A percentile compares a stretch with the other conserved stretches of the same genome.
phyloP scores from a whole-genome alignment of 768 basidiomycete species.

The Pulveroboletus ravenelii region DNA sequence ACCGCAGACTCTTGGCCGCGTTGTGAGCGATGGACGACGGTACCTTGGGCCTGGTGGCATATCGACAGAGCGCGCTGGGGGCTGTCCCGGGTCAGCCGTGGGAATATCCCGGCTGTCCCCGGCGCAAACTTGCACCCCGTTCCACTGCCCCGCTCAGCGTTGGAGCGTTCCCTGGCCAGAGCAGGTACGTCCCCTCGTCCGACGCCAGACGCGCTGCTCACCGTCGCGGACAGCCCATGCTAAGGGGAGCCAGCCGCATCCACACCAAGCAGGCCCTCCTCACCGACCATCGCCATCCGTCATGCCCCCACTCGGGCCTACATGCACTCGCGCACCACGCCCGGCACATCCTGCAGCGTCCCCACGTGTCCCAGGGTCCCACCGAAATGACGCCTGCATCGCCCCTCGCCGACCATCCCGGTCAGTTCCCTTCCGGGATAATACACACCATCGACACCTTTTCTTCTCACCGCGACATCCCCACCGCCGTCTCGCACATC shows the following conservation, averaged over 20 bases:
- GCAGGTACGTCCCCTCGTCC: slow-evolving; percentile 3
- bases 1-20: too few relatives aligned
- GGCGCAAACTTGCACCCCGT: background rate
- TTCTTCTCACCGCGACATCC: slow-evolving; percentile 13
- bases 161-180: background rate
- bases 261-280: slow-evolving; percentile 38
- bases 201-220: background rate
- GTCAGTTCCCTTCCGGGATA: slow-evolving; percentile 22
- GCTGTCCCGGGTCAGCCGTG: background rate
- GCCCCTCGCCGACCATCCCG: background rate
- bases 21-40: too few relatives aligned
- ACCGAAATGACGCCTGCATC: too few relatives aligned
- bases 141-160: too few relatives aligned
- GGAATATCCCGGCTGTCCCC: slow-evolving; percentile 12
- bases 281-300: slow-evolving; percentile 9
- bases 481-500: slow-evolving; percentile 12
- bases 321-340: slow-evolving; percentile 13
- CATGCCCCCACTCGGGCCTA: slow-evolving; percentile 25
- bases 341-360: background rate
- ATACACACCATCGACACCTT: slow-evolving; percentile 25
- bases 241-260: slow-evolving; percentile 55
- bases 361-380: too few relatives aligned
- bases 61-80: too few relatives aligned
- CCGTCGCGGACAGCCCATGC: slow-evolving; percentile 50
- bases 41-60: background rate